Conservation (phyloP, 352 stramenopile genomes). For the Phytopythium chamaehyphon region DNA sequence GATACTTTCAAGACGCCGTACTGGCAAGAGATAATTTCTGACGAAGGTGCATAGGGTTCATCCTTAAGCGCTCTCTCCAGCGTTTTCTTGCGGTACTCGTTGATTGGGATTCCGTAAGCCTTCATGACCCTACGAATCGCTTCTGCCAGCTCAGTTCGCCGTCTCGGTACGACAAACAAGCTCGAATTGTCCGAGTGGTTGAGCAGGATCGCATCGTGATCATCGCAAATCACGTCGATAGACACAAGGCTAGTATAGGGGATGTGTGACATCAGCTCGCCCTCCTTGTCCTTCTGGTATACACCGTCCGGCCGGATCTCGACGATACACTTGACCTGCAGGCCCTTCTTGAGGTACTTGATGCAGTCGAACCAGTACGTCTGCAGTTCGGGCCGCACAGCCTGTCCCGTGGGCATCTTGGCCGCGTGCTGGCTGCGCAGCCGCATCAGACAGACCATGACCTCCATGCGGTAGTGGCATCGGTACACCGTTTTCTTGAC, state of each 20-base stretch:
- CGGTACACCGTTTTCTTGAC: slow-evolving; percentile 83
- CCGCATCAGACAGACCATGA: slow-evolving; percentile 76
- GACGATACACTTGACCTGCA: slow-evolving; percentile 64
- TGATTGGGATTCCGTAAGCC: slow-evolving; percentile 77
- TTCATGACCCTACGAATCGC: slow-evolving; percentile 67
- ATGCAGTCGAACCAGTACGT: slow-evolving; percentile 44
- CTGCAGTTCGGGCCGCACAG: slow-evolving; percentile 39
- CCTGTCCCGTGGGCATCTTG: slow-evolving; percentile 20
- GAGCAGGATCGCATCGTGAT: slow-evolving; percentile 60
- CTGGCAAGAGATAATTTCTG: slow-evolving; percentile 52
- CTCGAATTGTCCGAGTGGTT: slow-evolving; percentile 85
- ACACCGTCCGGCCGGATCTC: slow-evolving; percentile 71
- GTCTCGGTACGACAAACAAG: slow-evolving; percentile 60
- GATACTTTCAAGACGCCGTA: slow-evolving; percentile 67
- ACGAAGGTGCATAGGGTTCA: slow-evolving; percentile 18
- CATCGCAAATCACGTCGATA: slow-evolving; percentile 77
- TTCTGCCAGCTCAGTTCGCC: slow-evolving; percentile 65
- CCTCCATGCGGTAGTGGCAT: slow-evolving; percentile 79
- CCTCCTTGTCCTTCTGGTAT: slow-evolving; percentile 71
- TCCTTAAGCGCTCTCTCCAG: slow-evolving; percentile 57
- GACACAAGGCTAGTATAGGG: slow-evolving; percentile 80
- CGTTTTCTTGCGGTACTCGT: slow-evolving; percentile 82
- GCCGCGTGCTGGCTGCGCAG: slow-evolving; percentile 62
- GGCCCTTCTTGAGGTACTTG: slow-evolving; percentile 54
- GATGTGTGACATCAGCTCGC: slow-evolving; percentile 77